Evolutionary conservation across 2,329 filamentous ascomycete genomes (phyloP), one percentile per base, ranked within the genome.

Genomic region (Neophaeococcomyces aloes): DNA sequence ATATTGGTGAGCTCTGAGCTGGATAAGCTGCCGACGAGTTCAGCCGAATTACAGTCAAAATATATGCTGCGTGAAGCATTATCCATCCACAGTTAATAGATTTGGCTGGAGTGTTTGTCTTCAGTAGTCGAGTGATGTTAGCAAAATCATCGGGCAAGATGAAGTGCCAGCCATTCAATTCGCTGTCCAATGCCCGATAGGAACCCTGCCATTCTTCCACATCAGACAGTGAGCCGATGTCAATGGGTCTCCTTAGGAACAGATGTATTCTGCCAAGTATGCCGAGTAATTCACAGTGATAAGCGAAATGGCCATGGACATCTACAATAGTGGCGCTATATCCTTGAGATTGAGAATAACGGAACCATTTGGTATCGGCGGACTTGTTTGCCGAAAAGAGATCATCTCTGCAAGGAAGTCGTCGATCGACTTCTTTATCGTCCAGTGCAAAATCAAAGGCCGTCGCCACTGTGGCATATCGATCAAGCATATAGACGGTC

Each of bases 21-120:
- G 88, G 88, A 61, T 94, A 95, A 1, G 87, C 88, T 4, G 88
- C 86, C 1, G 86, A 94, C 0, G 87, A 94, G 65, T 94, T 87
- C 14, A 94, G 74, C 30, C 88, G 79, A 53, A 95, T 93, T 4
- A 94, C 81, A 34, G 87, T 83, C 71, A 86, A 94, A 61, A 94
- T 85, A 57, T 88, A 94, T 0, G 86, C 87, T 3, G 85, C 83
- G 59, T 94, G 88, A 19, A 94, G 71, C 81, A 94, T 93, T 41
- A 94, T 79, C 82, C 86, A 87, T 38, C 81, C 81, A 58, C 83
- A 86, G 57, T 84, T 86, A 37, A 87, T 68, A 32, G 74, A 74
- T 60, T 84, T 86, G 55, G 74, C 77, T 39, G 73, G 75, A 4
- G 76, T 77, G 0, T 78, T 59, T 8, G 61, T 74, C 49, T 80